These are phyloP conservation scores for Flaveria ramosissima DNA, from an alignment of 129 eudicot genomes.

Conservation along the genomic window DNA sequence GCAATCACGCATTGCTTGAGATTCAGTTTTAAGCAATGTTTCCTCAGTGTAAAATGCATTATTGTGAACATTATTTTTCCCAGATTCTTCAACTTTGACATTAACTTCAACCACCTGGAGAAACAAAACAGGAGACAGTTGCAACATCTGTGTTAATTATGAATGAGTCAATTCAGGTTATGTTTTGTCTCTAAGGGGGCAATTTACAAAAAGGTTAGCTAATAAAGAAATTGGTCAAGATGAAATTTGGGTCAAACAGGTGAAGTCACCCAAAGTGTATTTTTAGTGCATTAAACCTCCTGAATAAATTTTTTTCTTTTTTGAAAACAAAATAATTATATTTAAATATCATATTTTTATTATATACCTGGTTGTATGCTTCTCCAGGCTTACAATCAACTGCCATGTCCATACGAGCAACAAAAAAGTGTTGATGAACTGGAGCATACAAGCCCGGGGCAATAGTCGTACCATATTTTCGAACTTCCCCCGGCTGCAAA, in stretches of 20 bases:
- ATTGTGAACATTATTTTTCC: constrained; percentile 74
- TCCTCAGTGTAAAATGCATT: constrained; percentile 92
- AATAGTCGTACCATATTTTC: constrained; percentile 84
- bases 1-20: constrained; percentile 89
- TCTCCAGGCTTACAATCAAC: constrained; percentile 94
- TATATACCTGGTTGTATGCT: constrained; percentile 67
- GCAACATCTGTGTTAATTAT: constrained; percentile 16
- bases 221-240: background rate
- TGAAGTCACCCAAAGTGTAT: background rate
- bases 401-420: constrained; percentile 91
- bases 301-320: background rate
- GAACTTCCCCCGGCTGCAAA: constrained; percentile 76
- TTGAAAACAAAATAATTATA: background rate
- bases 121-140: constrained; percentile 15
- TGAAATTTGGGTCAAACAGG: background rate
- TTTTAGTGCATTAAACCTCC: background rate
- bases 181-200: background rate
- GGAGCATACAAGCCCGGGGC: constrained; percentile 96
- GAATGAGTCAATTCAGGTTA: background rate
- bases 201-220: background rate
- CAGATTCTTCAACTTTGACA: constrained; percentile 90
- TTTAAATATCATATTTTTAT: background rate
- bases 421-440: constrained; percentile 88
- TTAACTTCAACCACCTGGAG: constrained; percentile 81
- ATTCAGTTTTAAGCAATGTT: constrained; percentile 74